phyloP scores from a whole-genome alignment of 768 basidiomycete genomes.

The Phylloporus sp. region DNA sequence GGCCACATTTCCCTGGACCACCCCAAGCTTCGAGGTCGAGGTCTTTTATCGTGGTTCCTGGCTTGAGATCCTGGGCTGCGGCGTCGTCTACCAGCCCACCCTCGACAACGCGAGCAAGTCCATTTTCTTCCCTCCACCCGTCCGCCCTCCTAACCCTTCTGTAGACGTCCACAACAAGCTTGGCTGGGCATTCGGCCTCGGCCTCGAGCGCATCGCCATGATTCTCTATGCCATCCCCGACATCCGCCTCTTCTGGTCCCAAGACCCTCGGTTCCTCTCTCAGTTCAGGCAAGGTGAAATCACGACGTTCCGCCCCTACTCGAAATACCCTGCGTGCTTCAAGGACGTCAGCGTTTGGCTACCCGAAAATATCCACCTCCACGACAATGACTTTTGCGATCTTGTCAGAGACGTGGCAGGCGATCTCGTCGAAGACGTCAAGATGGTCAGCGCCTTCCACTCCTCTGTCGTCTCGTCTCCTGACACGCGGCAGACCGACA shows the following conservation, averaged over 20 bases:
- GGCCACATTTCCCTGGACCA: conserved; percentile 96
- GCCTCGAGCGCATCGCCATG: conserved; percentile 97
- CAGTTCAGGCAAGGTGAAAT: conserved; percentile 82
- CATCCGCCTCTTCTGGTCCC: conserved; percentile 96
- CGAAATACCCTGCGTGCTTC: conserved; percentile 87
- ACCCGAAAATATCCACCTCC: conserved; percentile 49
- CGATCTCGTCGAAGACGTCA: conserved; percentile 87
- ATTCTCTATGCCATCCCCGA: conserved; percentile 95
- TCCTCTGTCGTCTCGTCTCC: neutral
- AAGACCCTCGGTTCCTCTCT: conserved; percentile 76
- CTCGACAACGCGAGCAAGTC: conserved; percentile 79
- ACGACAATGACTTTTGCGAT: conserved; percentile 98
- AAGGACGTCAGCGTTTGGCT: conserved; percentile 97
- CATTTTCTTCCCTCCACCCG: neutral
- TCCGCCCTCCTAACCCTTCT: conserved; percentile 8
- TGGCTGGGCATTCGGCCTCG: conserved; percentile 98
- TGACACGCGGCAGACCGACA: conserved; percentile 64
- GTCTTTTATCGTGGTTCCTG: conserved; percentile 95
- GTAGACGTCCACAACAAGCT: conserved; percentile 76
- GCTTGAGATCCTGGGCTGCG: conserved; percentile 94
- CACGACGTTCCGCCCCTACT: conserved; percentile 83
- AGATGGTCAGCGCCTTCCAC: conserved; percentile 49
- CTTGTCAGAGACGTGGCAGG: conserved; percentile 89
- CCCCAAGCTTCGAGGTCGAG: conserved; percentile 96
- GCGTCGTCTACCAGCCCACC: conserved; percentile 86